Percentiles rank a stretch among this genome's conserved stretches.
phyloP scores from a whole-genome alignment of 2,329 filamentous ascomycete genomes.

The Nemania sp. region DNA sequence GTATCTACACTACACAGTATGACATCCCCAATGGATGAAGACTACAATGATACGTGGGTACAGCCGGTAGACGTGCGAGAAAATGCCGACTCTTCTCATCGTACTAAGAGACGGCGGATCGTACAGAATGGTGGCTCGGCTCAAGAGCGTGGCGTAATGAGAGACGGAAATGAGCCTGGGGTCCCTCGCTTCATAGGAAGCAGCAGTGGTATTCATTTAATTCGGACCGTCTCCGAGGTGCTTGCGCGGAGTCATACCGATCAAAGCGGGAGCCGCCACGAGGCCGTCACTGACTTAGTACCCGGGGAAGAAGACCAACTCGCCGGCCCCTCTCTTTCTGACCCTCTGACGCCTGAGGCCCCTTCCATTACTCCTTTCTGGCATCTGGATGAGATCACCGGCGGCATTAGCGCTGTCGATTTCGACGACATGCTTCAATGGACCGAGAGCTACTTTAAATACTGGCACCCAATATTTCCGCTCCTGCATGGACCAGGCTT shows the following conservation, averaged over 20 bases:
- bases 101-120: slow-evolving; percentile 11
- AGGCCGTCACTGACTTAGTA: slow-evolving; percentile 1
- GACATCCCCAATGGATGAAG: slow-evolving; percentile 2
- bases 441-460: slow-evolving; percentile 12
- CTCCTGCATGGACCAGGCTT: slow-evolving; percentile 13
- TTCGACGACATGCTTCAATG: slow-evolving; percentile 6
- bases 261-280: background rate
- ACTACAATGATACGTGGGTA: background rate
- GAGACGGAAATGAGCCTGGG: slow-evolving; percentile 2
- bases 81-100: background rate
- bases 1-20: too few species aligned
- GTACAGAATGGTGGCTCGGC: background rate
- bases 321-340: background rate
- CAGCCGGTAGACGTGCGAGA: background rate
- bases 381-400: slow-evolving; percentile 1
- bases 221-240: slow-evolving; percentile 4
- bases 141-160: slow-evolving; percentile 13
- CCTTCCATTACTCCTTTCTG: slow-evolving; percentile 6
- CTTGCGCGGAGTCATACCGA: slow-evolving; percentile 8
- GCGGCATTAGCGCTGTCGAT: background rate
- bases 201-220: slow-evolving; percentile 10
- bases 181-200: slow-evolving; percentile 15
- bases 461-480: slow-evolving; percentile 19
- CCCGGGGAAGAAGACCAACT: slow-evolving; percentile 17
- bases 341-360: background rate